Percentiles rank a stretch among this genome's conserved stretches.
These are phyloP conservation scores for Dissophora ornata DNA, from an alignment of 192 early-diverging fungal species.

Conservation along the genomic window DNA sequence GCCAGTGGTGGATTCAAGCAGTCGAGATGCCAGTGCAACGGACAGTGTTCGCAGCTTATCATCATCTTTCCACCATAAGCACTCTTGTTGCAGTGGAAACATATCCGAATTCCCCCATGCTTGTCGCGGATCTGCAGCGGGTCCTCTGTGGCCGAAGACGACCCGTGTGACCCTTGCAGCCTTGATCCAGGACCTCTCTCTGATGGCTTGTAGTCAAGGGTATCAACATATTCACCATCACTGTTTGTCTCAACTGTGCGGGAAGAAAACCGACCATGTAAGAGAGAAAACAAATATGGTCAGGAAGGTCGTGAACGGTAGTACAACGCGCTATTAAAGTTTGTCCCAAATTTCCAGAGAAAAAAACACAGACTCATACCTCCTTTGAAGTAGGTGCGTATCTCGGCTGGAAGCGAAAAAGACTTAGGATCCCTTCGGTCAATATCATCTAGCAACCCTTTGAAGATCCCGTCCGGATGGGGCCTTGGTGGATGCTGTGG, in stretches of 20 bases:
- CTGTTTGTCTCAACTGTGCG: constrained; percentile 49
- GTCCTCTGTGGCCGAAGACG: constrained; percentile 33
- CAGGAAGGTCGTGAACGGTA: not conserved
- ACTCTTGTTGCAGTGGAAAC: constrained; percentile 55
- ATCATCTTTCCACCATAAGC: constrained; percentile 40
- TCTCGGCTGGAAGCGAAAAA: constrained; percentile 52
- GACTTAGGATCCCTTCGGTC: constrained; percentile 43
- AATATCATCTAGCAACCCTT: constrained; percentile 41
- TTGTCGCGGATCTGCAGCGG: constrained; percentile 43
- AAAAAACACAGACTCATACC: constrained; percentile 20
- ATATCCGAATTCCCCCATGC: constrained; percentile 41
- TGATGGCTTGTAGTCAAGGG: constrained; percentile 35
- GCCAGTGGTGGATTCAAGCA: constrained; percentile 60
- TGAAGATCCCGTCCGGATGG: constrained; percentile 33
- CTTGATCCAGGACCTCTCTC: constrained; percentile 9
- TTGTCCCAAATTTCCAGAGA: no score
- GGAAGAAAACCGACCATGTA: not conserved
- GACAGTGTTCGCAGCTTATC: constrained; percentile 61
- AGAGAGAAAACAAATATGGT: not conserved
- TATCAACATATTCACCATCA: constrained; percentile 54
- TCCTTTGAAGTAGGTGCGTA: constrained; percentile 49
- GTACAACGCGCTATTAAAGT: not conserved
- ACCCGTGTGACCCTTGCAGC: not conserved
- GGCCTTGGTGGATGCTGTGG: constrained; percentile 12
- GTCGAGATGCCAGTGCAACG: constrained; percentile 63